Base-by-base conservation (phyloP, 2,329 filamentous ascomycete genomes). In the Microdochium nivale region DNA sequence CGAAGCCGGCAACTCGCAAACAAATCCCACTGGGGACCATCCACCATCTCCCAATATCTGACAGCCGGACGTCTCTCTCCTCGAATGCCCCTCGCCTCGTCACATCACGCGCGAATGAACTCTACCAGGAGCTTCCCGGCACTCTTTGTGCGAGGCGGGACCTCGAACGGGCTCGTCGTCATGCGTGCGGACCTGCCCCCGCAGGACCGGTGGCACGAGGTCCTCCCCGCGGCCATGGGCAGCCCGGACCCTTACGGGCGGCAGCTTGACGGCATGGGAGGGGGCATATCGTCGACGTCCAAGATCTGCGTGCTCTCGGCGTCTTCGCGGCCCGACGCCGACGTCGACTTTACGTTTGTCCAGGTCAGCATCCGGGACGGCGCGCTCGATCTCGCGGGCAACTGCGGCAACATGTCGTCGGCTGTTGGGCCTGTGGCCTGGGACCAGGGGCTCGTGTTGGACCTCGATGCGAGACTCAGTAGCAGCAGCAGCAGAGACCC, bases 301-400 rank as follows among this genome's bases (percentile, higher is more conserved):
- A 90, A 90, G 65, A 73, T 90, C 19, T 87, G 85, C 65, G 72
- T 90, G 1, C 73, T 90, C 1, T 77, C 76, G 2, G 69, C 70
- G 1, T 74, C 81, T 2, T 61, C 65, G 2, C 68, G 72, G 16
- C 54, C 64, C 0, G 57, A 56, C 13, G 62, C 58, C 1, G 61
- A 65, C 23, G 55, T 64, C n/a, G 61, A 63, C 25, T 64, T 60
- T 30, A 64, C 62, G 3, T 64, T 64, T 32, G 74, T 81, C 1
- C 77, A 79, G 37, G 66, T 84, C 3, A 79, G 78, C 0, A 71
- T 84, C 52, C 70, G 74, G 50, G 71, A 77, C 53, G 68, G 69
- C 5, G 64, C 70, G 48, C 69, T 84, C 1, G 80, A 84, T 55
- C 68, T 77, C 50, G 75, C 77, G 0, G 76, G 79, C 2, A 84